Evolutionary conservation across 2,329 filamentous ascomycete genomes (phyloP).

Genomic region (Cytospora piceicola): DNA sequence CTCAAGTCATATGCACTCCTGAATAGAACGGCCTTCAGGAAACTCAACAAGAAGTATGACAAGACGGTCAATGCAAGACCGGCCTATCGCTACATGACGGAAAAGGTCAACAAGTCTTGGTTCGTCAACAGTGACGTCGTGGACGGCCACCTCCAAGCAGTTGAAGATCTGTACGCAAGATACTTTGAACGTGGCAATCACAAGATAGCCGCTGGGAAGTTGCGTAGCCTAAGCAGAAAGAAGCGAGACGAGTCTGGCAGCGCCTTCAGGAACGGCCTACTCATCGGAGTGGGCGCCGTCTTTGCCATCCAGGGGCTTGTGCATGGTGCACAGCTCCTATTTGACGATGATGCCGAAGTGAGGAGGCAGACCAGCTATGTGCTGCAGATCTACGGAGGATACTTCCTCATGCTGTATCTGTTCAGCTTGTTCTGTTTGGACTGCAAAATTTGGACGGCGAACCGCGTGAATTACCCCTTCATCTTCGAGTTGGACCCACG

Average conservation of each 20-base stretch:
- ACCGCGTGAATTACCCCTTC: slow-evolving; percentile 94
- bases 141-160: slow-evolving; percentile 76
- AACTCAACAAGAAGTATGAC: slow-evolving; percentile 99
- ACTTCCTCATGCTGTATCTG: slow-evolving; percentile 81
- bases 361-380: slow-evolving; percentile 66
- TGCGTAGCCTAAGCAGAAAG: slow-evolving; percentile 71
- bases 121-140: slow-evolving; percentile 89
- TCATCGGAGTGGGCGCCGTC: slow-evolving; percentile 69
- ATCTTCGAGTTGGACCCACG: slow-evolving; percentile 95
- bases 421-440: slow-evolving; percentile 84
- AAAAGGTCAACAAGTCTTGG: slow-evolving; percentile 87
- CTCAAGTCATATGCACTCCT: slow-evolving; percentile 89
- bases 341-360: slow-evolving; percentile 52
- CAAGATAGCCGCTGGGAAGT: slow-evolving; percentile 86
- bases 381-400: slow-evolving; percentile 89
- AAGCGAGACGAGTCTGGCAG: slow-evolving; percentile 59
- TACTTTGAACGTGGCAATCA: slow-evolving; percentile 95
- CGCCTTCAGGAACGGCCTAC: slow-evolving; percentile 65
- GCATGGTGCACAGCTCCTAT: slow-evolving; percentile 59
- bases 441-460: slow-evolving; percentile 78
- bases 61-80: slow-evolving; percentile 83
- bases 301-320: slow-evolving; percentile 69
- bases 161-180: slow-evolving; percentile 89
- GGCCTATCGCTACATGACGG: slow-evolving; percentile 80
- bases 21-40: slow-evolving; percentile 91